These are phyloP conservation scores for Lotmaria passim DNA, from an alignment of 208 protist species.

Conservation along the genomic window DNA sequence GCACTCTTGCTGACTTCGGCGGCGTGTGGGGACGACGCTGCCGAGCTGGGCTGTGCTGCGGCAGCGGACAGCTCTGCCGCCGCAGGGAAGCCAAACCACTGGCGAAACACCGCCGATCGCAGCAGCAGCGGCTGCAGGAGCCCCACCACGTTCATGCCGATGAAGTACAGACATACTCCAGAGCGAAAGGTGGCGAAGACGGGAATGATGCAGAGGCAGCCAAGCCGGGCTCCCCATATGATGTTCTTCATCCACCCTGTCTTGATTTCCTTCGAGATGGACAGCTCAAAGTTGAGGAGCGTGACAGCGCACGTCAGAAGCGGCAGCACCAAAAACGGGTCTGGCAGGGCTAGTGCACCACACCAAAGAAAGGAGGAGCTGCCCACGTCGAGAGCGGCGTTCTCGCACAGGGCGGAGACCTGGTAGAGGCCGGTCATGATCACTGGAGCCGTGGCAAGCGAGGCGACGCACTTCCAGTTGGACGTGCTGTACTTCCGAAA, in stretches of 20 bases:
- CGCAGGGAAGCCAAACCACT: conserved; percentile 60
- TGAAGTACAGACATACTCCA: conserved; percentile 87
- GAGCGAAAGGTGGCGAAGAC: conserved; percentile 63
- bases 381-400: conserved; percentile 59
- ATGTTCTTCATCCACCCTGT: conserved; percentile 80
- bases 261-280: conserved; percentile 70
- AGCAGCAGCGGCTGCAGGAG: conserved; percentile 84
- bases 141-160: conserved; percentile 84
- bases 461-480: conserved; percentile 66
- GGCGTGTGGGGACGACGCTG: not conserved
- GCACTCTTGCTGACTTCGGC: not conserved
- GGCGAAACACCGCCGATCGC: conserved; percentile 50
- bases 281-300: conserved; percentile 88
- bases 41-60: not conserved
- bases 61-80: conserved; percentile 17
- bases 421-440: conserved; percentile 69
- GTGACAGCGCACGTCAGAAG: conserved; percentile 63
- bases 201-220: conserved; percentile 71
- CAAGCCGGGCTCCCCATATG: conserved; percentile 81
- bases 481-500: conserved; percentile 78
- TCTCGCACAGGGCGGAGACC: conserved; percentile 65
- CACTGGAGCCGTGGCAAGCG: conserved; percentile 69
- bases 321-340: conserved; percentile 77
- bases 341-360: conserved; percentile 68
- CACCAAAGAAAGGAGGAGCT: conserved; percentile 82